Conservation (phyloP, 106 monocot genomes). For the Dendrobium chrysotoxum region DNA sequence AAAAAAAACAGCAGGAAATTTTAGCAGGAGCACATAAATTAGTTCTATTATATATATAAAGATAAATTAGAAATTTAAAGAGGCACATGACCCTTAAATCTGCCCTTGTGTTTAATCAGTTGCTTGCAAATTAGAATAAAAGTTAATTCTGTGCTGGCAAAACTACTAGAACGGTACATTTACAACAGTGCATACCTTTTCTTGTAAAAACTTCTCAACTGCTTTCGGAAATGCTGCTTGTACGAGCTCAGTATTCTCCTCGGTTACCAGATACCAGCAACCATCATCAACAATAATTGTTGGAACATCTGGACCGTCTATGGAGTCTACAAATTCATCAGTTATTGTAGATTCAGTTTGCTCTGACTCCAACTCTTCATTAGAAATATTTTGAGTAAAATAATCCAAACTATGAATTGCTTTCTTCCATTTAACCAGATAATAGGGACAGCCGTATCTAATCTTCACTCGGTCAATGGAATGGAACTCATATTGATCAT, state of each 20-base stretch:
- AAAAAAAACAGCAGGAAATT: too few species aligned
- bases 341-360: slow-evolving; percentile 2
- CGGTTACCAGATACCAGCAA: slow-evolving; percentile 62
- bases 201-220: slow-evolving; percentile 42
- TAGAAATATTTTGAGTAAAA: neutral
- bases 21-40: too few species aligned
- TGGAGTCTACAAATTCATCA: slow-evolving; percentile 20
- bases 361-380: slow-evolving; percentile 17
- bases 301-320: slow-evolving; percentile 67
- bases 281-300: slow-evolving; percentile 57
- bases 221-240: slow-evolving; percentile 75
- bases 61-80: too few species aligned
- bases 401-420: neutral
- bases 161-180: too few species aligned
- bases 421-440: slow-evolving; percentile 89
- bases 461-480: slow-evolving; percentile 75
- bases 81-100: too few species aligned
- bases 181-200: slow-evolving; percentile 42
- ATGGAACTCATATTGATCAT: slow-evolving; percentile 79
- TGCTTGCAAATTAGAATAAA: too few species aligned
- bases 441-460: slow-evolving; percentile 56
- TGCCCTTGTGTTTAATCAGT: too few species aligned
- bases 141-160: too few species aligned
- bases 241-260: slow-evolving; percentile 83
- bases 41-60: too few species aligned